Conservation (phyloP, 768 basidiomycete genomes). For the Russula brevipes region DNA sequence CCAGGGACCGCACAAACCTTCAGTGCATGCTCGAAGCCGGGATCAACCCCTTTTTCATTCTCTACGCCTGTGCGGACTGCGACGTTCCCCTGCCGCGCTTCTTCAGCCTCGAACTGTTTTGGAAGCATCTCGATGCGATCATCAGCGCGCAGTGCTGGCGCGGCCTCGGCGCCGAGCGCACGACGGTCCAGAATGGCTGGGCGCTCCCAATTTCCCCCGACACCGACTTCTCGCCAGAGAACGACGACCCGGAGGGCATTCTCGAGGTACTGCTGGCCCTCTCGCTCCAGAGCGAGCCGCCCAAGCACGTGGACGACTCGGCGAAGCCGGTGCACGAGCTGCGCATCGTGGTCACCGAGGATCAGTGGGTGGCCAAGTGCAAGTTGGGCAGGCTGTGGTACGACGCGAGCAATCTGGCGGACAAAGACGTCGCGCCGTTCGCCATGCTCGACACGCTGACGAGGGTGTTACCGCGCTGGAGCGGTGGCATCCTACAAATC, state of each 20-base stretch:
- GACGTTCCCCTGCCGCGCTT: neutral
- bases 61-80: slow-evolving; percentile 13
- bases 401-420: neutral
- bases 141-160: neutral
- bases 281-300: neutral
- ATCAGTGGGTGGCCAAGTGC: neutral
- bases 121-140: slow-evolving; percentile 12
- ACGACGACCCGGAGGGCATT: slow-evolving; percentile 1
- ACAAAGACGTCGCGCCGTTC: neutral
- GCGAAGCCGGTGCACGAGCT: neutral
- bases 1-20: neutral
- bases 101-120: slow-evolving; percentile 8
- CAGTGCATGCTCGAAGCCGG: neutral
- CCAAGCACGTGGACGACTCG: too few relatives aligned
- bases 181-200: too few relatives aligned
- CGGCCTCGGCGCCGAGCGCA: neutral
- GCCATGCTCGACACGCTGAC: slow-evolving; percentile 5
- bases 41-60: slow-evolving; percentile 12
- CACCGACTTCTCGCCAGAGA: neutral
- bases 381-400: neutral
- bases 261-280: neutral
- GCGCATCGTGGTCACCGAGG: neutral
- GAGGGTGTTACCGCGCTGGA: neutral
- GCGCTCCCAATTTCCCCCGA: neutral
- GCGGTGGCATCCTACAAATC: neutral